Percentiles rank a stretch among this genome's conserved stretches.
These are phyloP conservation scores for Strobilomyces dryophilus DNA, from an alignment of 768 basidiomycete species.

Conservation along the genomic window DNA sequence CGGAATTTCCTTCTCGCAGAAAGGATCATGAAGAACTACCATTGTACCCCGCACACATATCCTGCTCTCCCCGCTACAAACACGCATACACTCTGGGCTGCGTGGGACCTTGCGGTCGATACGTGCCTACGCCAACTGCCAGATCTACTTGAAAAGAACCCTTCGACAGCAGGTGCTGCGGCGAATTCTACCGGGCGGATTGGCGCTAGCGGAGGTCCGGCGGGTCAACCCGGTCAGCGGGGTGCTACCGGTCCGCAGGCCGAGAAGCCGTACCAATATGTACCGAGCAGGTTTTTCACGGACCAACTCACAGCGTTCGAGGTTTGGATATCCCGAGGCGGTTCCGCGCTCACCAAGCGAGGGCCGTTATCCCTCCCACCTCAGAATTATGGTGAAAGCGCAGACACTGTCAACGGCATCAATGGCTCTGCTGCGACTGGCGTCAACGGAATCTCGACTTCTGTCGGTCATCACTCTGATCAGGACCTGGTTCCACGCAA, in stretches of 20 bases:
- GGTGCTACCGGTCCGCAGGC: conserved; percentile 17
- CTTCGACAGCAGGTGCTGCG: conserved; percentile 17
- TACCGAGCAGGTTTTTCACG: conserved; percentile 88
- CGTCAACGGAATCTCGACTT: conserved; percentile 12
- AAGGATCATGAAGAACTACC: conserved; percentile 96
- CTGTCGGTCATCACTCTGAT: conserved; percentile 16
- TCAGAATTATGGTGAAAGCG: conserved; percentile 34
- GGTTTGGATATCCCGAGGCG: conserved; percentile 95
- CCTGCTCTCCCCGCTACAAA: conserved; percentile 94
- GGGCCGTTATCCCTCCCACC: conserved; percentile 72
- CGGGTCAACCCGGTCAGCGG: conserved; percentile 17
- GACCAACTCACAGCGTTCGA: conserved; percentile 97
- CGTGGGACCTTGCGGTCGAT: conserved; percentile 98
- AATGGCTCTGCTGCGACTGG: conserved; percentile 12
- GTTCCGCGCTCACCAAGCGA: conserved; percentile 73
- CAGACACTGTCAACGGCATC: conserved; percentile 18
- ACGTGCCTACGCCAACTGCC: conserved; percentile 92
- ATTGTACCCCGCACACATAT: conserved; percentile 92
- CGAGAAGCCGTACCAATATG: conserved; percentile 64
- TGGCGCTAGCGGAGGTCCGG: background rate
- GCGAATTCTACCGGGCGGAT: conserved; percentile 19
- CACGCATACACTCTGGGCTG: conserved; percentile 93
- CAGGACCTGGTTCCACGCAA: conserved; percentile 71
- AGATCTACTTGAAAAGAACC: conserved; percentile 54
- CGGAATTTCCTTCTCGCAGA: conserved; percentile 97